Conservation (phyloP, 2,329 filamentous ascomycete species). For the Fusarium coffeatum region DNA sequence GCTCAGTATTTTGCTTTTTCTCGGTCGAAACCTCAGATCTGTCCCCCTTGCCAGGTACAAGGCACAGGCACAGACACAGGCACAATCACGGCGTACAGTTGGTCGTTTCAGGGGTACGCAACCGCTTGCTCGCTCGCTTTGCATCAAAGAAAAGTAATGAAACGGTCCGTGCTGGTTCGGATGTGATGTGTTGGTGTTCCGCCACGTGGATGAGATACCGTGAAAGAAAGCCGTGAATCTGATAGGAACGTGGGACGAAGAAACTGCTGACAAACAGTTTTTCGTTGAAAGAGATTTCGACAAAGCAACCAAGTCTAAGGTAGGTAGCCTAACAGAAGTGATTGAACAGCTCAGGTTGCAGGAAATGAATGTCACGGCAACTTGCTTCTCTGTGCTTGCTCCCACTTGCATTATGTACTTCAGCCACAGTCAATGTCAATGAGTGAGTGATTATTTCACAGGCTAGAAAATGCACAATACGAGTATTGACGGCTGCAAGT, state of each 20-base stretch:
- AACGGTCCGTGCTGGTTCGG: conserved; percentile 27
- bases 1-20: conserved; percentile 39
- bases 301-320: neutral
- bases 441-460: conserved; percentile 26
- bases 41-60: conserved; percentile 18
- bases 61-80: conserved; percentile 11
- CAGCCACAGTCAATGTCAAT: conserved; percentile 25
- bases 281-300: conserved; percentile 4
- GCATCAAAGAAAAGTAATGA: conserved; percentile 28
- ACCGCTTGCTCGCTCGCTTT: neutral
- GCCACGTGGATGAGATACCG: conserved; percentile 43
- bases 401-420: conserved; percentile 20
- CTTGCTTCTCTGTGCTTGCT: conserved; percentile 27
- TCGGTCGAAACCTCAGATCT: conserved; percentile 32
- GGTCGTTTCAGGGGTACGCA: conserved; percentile 28
- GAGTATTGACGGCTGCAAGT: conserved; percentile 27
- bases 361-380: conserved; percentile 25
- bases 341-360: conserved; percentile 18
- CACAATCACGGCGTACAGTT: neutral
- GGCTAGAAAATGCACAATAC: conserved; percentile 5
- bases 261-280: conserved; percentile 9
- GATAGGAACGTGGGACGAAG: conserved; percentile 23
- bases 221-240: conserved; percentile 9
- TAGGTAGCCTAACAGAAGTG: neutral
- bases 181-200: conserved; percentile 23